Evolutionary conservation across 495 filamentous ascomycete species (phyloP).

Genomic region (Durotheca rogersii): DNA sequence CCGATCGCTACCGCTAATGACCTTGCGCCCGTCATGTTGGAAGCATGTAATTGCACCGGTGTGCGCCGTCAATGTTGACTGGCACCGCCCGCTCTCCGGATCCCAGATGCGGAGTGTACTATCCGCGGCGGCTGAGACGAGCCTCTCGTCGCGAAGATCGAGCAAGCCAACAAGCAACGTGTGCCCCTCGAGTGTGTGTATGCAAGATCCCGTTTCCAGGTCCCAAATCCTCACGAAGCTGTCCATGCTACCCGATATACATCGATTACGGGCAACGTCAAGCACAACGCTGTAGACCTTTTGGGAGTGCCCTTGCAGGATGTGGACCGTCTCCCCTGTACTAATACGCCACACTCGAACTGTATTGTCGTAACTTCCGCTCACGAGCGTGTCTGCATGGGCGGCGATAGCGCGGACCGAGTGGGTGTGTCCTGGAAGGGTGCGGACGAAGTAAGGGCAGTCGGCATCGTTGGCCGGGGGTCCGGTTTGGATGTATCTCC

Average conservation of each 20-base stretch:
- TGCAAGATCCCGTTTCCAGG: constrained; percentile 77
- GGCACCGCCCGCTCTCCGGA: constrained; percentile 88
- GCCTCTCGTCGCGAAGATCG: constrained; percentile 79
- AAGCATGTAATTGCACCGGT: constrained; percentile 99
- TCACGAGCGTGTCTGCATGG: constrained; percentile 94
- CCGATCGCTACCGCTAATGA: constrained; percentile 92
- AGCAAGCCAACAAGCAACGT: constrained; percentile 90
- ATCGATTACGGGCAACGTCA: constrained; percentile 87
- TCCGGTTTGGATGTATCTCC: constrained; percentile 71
- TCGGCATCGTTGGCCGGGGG: constrained; percentile 76
- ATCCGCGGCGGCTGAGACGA: constrained; percentile 94
- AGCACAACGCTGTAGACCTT: constrained; percentile 98
- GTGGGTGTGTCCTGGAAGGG: constrained; percentile 81
- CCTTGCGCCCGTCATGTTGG: constrained; percentile 95
- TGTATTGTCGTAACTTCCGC: constrained; percentile 94
- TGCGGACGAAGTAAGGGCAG: constrained; percentile 91
- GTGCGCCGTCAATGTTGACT: constrained; percentile 83
- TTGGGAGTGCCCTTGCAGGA: constrained; percentile 82
- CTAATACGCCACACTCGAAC: constrained; percentile 98
- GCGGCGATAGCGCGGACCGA: constrained; percentile 98
- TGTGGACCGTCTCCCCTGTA: constrained; percentile 84
- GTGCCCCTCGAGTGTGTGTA: constrained; percentile 93
- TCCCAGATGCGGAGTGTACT: constrained; percentile 97
- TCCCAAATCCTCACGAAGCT: constrained; percentile 98
- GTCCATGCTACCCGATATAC: constrained; percentile 98